These are phyloP conservation scores for Endoconidiophora laricicola DNA, from an alignment of 2,329 filamentous ascomycete genomes.

Conservation along the genomic window DNA sequence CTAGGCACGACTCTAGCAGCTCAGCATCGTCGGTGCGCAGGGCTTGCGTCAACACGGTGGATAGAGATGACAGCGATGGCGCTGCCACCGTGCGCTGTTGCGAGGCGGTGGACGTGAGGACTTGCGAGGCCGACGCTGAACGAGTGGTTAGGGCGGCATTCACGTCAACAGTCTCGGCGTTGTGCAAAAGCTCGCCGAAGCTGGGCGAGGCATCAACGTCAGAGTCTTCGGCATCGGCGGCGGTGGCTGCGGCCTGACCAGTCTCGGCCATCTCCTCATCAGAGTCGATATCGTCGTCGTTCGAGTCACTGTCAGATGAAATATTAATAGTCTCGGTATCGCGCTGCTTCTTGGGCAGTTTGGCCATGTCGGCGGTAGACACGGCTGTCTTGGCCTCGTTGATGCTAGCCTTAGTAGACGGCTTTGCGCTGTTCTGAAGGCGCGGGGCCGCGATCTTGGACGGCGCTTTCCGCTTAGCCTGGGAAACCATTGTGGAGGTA, in stretches of 20 bases:
- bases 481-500: slow-evolving; percentile 7
- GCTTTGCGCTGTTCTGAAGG: slow-evolving; percentile 36
- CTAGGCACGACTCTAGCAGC: slow-evolving; percentile 83
- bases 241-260: slow-evolving; percentile 14
- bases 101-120: slow-evolving; percentile 26
- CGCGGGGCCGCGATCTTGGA: slow-evolving; percentile 39
- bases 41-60: slow-evolving; percentile 84
- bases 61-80: slow-evolving; percentile 63
- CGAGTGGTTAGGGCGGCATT: slow-evolving; percentile 33
- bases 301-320: slow-evolving; percentile 36
- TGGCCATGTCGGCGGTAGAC: slow-evolving; percentile 24
- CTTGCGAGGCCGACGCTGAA: slow-evolving; percentile 16
- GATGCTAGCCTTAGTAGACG: slow-evolving; percentile 31
- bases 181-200: slow-evolving; percentile 73
- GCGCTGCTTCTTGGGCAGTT: slow-evolving; percentile 19
- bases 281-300: slow-evolving; percentile 28
- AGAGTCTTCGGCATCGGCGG: slow-evolving; percentile 15
- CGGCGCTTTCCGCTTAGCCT: slow-evolving; percentile 42
- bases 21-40: slow-evolving; percentile 80
- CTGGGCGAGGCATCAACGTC: slow-evolving; percentile 44
- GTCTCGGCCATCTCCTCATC: slow-evolving; percentile 24
- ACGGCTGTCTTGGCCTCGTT: slow-evolving; percentile 43
- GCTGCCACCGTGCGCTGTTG: slow-evolving; percentile 27
- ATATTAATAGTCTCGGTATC: slow-evolving; percentile 35
- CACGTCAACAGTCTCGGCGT: slow-evolving; percentile 62